These are phyloP conservation scores for Astragalus membranaceus DNA, from an alignment of 306 rosid species.

Conservation along the genomic window DNA sequence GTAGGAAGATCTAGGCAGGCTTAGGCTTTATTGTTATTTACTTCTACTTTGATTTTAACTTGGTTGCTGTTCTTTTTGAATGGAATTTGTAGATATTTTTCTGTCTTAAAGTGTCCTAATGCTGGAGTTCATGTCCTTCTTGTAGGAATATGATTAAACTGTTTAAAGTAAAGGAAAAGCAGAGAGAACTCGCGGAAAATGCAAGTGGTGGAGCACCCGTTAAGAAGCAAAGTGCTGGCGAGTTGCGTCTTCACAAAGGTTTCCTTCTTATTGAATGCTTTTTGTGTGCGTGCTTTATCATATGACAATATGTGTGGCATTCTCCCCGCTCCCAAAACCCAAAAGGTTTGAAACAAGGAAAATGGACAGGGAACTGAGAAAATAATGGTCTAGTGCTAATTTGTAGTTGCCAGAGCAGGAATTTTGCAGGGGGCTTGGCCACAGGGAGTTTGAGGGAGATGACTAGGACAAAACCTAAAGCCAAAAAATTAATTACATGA, in stretches of 20 bases:
- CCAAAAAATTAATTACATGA: not conserved
- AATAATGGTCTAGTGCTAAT: not conserved
- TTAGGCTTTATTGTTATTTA: not conserved
- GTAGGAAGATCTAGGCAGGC: not conserved
- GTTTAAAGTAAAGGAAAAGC: slow-evolving; percentile 90
- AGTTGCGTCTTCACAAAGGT: slow-evolving; percentile 95
- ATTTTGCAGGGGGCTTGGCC: not conserved
- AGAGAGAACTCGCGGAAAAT: slow-evolving; percentile 78
- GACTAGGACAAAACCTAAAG: not conserved
- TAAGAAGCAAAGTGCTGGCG: slow-evolving; percentile 92
- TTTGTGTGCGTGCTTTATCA: not conserved
- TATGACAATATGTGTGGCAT: not conserved
- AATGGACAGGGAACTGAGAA: not conserved
- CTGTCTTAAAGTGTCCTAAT: not conserved
- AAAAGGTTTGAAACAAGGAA: not conserved
- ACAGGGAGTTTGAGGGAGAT: not conserved
- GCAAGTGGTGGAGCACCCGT: slow-evolving; percentile 54
- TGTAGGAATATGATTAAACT: slow-evolving; percentile 76
- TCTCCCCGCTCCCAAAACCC: not conserved
- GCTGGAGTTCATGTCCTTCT: slow-evolving; percentile 1
- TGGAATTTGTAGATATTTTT: not conserved
- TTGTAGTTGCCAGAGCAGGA: not conserved
- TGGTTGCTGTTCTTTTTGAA: not conserved
- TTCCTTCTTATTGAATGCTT: not conserved
- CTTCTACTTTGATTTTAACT: not conserved